phyloP scores from a whole-genome alignment of 768 basidiomycete species.

The Naganishia randhawae region DNA sequence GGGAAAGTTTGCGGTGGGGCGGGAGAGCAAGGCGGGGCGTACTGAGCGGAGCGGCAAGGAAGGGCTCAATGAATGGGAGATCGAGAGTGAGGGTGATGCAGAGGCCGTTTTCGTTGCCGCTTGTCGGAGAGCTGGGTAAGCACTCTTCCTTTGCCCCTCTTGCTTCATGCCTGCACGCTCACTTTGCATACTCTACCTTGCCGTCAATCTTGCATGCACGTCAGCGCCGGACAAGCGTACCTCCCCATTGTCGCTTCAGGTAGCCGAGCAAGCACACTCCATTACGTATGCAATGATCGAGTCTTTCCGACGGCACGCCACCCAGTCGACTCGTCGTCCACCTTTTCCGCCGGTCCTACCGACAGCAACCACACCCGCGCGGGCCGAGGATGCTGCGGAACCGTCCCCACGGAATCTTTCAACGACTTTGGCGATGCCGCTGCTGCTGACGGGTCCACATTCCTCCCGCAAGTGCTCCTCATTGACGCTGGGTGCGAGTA shows the following conservation, averaged over 20 bases:
- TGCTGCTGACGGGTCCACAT: conserved; percentile 22
- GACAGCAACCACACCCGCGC: conserved; percentile 19
- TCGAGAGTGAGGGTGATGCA: conserved; percentile 87
- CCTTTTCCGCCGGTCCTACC: background rate
- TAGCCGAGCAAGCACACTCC: conserved; percentile 78
- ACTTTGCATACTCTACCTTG: background rate
- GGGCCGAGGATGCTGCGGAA: conserved; percentile 44
- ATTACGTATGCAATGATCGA: conserved; percentile 83
- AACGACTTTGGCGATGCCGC: conserved; percentile 51
- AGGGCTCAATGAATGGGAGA: conserved; percentile 66
- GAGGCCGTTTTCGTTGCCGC: conserved; percentile 90
- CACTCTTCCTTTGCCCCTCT: conserved; percentile 14
- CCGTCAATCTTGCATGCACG: background rate
- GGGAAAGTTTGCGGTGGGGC: conserved; percentile 55
- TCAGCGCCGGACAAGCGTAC: conserved; percentile 84
- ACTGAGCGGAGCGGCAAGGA: conserved; percentile 37
- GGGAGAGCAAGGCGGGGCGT: conserved; percentile 34
- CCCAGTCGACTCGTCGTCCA: conserved; percentile 1
- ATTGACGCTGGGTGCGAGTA: conserved; percentile 96
- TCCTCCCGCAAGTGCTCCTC: conserved; percentile 62
- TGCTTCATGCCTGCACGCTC: background rate
- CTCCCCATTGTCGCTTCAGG: conserved; percentile 87
- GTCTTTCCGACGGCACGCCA: conserved; percentile 43
- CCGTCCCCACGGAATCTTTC: conserved; percentile 35
- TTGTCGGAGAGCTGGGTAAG: conserved; percentile 81